These are phyloP conservation scores for Saccharomycodes ludwigii DNA, from an alignment of 805 yeast species.

Conservation along the genomic window DNA sequence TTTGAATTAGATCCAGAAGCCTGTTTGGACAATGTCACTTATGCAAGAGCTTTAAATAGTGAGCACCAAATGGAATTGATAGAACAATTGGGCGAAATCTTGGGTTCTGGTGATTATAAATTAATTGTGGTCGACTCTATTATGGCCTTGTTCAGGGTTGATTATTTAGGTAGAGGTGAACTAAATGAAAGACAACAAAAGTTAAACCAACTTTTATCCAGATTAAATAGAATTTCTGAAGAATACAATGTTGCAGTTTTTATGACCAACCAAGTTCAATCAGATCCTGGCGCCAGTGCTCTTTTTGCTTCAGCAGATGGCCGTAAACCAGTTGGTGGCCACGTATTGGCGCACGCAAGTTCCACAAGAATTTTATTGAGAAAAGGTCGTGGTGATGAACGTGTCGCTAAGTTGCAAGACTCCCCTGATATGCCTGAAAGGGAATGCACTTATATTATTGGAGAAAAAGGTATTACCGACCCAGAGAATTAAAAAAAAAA, in stretches of 20 bases:
- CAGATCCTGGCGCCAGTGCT: conserved; percentile 76
- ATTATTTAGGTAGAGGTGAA: conserved; percentile 69
- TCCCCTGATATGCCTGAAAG: conserved; percentile 76
- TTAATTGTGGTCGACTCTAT: conserved; percentile 57
- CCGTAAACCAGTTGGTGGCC: conserved; percentile 76
- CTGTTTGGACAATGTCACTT: conserved; percentile 59
- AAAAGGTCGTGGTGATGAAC: conserved; percentile 69
- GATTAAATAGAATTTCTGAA: conserved; percentile 51
- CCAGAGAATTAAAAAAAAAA: conserved; percentile 17
- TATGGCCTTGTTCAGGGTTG: conserved; percentile 71
- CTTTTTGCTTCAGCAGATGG: conserved; percentile 74
- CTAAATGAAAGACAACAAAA: conserved; percentile 66
- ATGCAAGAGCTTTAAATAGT: conserved; percentile 65
- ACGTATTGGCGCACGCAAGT: conserved; percentile 69
- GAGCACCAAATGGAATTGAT: conserved; percentile 70
- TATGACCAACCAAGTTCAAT: conserved; percentile 67
- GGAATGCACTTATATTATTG: conserved; percentile 63
- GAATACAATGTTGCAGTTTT: conserved; percentile 70
- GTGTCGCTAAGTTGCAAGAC: conserved; percentile 70
- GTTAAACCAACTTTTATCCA: conserved; percentile 43
- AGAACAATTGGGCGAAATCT: conserved; percentile 52
- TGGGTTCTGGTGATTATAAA: conserved; percentile 55
- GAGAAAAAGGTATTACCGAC: conserved; percentile 57
- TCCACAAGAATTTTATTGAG: conserved; percentile 64
- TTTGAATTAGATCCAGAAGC: conserved; percentile 59